Evolutionary conservation across 192 early-diverging fungal genomes (phyloP).

Genomic region (Coemansia erecta): DNA sequence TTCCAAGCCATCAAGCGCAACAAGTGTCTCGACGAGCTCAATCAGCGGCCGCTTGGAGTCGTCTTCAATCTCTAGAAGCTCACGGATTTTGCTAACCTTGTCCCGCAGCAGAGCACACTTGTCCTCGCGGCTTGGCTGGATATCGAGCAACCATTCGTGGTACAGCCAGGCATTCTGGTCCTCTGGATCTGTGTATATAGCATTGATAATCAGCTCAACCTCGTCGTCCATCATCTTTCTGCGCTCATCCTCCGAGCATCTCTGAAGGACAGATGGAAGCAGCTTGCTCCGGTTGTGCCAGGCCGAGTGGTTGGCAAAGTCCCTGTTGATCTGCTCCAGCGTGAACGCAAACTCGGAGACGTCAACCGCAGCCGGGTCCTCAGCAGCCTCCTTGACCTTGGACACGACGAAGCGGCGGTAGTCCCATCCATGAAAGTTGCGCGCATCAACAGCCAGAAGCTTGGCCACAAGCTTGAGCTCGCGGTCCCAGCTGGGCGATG

Average conservation of each 20-base stretch:
- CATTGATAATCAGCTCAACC: slow-evolving; percentile 81
- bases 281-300: slow-evolving; percentile 95
- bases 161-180: slow-evolving; percentile 99
- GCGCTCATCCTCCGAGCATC: slow-evolving; percentile 1
- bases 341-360: slow-evolving; percentile 84
- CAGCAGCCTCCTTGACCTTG: slow-evolving; percentile 23
- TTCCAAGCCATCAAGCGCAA: slow-evolving; percentile 23
- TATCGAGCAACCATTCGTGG: slow-evolving; percentile 86
- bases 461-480: slow-evolving; percentile 76
- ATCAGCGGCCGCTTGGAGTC: slow-evolving; percentile 41
- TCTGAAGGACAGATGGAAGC: slow-evolving; percentile 47
- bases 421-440: slow-evolving; percentile 99
- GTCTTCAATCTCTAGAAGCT: slow-evolving; percentile 52
- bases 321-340: slow-evolving; percentile 82
- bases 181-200: slow-evolving; percentile 93
- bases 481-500: slow-evolving; percentile 69
- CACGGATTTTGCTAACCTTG: slow-evolving; percentile 37
- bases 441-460: slow-evolving; percentile 82
- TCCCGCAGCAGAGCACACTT: slow-evolving; percentile 16
- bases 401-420: slow-evolving; percentile 88
- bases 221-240: slow-evolving; percentile 56
- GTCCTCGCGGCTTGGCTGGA: slow-evolving; percentile 33
- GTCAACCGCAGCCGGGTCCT: slow-evolving; percentile 23
- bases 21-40: slow-evolving; percentile 27
- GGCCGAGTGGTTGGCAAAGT: slow-evolving; percentile 97